Percentiles rank a stretch among this genome's conserved stretches.
Evolutionary conservation across 1,139 yeast species (phyloP).

Genomic region (Saccharomyces pastorianus): DNA sequence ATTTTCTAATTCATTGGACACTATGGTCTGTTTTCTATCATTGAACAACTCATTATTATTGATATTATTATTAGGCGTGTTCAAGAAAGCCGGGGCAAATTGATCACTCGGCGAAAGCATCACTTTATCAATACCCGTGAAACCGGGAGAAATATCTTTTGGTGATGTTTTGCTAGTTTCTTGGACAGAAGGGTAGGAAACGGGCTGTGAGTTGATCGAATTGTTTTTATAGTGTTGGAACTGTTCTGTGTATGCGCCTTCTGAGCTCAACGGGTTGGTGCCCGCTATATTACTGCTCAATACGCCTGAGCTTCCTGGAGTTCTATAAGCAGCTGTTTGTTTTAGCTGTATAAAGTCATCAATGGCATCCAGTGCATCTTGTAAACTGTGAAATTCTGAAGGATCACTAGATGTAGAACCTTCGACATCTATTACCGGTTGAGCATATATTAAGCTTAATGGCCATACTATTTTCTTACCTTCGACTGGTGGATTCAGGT

Average conservation of each 20-base stretch:
- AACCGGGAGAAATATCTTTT: conserved; percentile 13
- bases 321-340: conserved; percentile 33
- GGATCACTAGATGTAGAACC: conserved; percentile 1
- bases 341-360: conserved; percentile 34
- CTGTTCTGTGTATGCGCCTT: conserved; percentile 30
- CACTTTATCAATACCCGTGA: conserved; percentile 11
- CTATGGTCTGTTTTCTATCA: conserved; percentile 14
- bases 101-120: conserved; percentile 15
- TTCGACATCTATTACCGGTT: conserved; percentile 27
- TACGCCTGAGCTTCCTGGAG: conserved; percentile 27
- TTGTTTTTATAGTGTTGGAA: conserved; percentile 23
- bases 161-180: conserved; percentile 15
- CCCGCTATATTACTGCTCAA: conserved; percentile 17
- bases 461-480: conserved; percentile 66
- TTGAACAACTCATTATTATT: conserved; percentile 19
- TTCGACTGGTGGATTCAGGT: conserved; percentile 44
- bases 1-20: conserved; percentile 8
- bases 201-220: conserved; percentile 12
- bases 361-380: conserved; percentile 32
- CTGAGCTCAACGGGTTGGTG: conserved; percentile 28
- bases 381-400: conserved; percentile 12
- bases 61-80: conserved; percentile 19
- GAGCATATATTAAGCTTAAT: conserved; percentile 52
- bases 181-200: conserved; percentile 6
- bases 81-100: conserved; percentile 18